phyloP scores from a whole-genome alignment of 768 basidiomycete genomes.

The Russula virescens region DNA sequence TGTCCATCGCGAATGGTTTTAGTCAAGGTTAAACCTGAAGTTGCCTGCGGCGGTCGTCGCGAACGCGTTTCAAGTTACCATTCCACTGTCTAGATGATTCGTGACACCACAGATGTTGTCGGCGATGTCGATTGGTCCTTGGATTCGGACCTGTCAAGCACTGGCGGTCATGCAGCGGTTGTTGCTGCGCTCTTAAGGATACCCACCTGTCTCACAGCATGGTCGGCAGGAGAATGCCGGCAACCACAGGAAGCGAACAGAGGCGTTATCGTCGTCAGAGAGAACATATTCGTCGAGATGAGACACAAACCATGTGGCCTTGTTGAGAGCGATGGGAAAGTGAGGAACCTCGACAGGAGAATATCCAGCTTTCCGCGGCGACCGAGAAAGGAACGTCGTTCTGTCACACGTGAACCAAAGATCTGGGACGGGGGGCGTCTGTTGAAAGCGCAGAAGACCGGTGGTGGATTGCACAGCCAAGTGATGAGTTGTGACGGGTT shows the following conservation, averaged over 20 bases:
- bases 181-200: background rate
- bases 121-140: background rate
- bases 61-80: constrained; percentile 10
- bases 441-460: background rate
- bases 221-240: constrained; percentile 7
- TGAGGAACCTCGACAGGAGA: background rate
- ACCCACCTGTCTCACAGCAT: background rate
- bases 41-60: background rate
- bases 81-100: background rate
- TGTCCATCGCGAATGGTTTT: background rate
- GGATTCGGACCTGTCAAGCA: background rate
- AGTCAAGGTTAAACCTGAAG: background rate
- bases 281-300: background rate
- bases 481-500: background rate
- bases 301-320: background rate
- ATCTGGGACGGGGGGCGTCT: background rate
- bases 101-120: background rate
- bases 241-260: background rate
- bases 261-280: background rate
- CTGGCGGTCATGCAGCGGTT: background rate
- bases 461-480: background rate
- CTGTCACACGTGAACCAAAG: background rate
- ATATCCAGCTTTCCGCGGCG: background rate
- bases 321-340: too few relatives aligned
- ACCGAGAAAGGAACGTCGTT: background rate